Conservation (phyloP, 2,329 filamentous ascomycete genomes). For the Talaromyces pinophilus region DNA sequence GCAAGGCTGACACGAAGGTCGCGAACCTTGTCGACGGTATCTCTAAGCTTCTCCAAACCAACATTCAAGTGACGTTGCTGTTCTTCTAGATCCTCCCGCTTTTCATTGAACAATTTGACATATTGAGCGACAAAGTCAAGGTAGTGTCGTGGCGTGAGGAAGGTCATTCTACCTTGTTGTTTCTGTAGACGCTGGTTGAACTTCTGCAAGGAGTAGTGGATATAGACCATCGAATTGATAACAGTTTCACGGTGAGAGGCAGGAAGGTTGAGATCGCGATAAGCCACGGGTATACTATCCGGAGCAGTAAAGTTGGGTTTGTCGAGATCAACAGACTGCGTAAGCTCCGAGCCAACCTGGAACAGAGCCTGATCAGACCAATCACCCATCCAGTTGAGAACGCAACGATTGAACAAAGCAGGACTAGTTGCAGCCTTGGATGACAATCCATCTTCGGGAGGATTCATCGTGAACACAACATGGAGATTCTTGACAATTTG, state of each 20-base stretch:
- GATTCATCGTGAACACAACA: slow-evolving; percentile 99
- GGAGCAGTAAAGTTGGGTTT: slow-evolving; percentile 81
- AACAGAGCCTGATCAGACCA: slow-evolving; percentile 99
- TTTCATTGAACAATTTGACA: slow-evolving; percentile 95
- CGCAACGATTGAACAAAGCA: slow-evolving; percentile 97
- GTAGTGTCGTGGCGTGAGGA: slow-evolving; percentile 94
- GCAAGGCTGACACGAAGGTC: slow-evolving; percentile 88
- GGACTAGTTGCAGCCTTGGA: slow-evolving; percentile 97
- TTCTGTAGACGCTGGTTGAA: slow-evolving; percentile 87
- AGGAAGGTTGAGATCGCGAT: slow-evolving; percentile 78
- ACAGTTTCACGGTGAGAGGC: slow-evolving; percentile 89
- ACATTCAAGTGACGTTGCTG: slow-evolving; percentile 98
- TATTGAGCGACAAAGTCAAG: slow-evolving; percentile 98
- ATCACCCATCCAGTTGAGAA: slow-evolving; percentile 99
- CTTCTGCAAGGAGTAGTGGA: slow-evolving; percentile 88
- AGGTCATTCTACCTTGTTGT: slow-evolving; percentile 90
- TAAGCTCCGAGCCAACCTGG: slow-evolving; percentile 94
- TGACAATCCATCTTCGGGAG: slow-evolving; percentile 88
- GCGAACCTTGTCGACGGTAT: slow-evolving; percentile 95
- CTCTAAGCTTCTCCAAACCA: slow-evolving; percentile 92
- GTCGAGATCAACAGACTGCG: slow-evolving; percentile 93
- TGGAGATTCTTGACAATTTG: slow-evolving; percentile 99
- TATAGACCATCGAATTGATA: slow-evolving; percentile 98
- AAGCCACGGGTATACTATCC: slow-evolving; percentile 90
- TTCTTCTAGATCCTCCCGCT: slow-evolving; percentile 96